Evolutionary conservation across 352 stramenopile species (phyloP).

Genomic region (Phytophthora megakarya): DNA sequence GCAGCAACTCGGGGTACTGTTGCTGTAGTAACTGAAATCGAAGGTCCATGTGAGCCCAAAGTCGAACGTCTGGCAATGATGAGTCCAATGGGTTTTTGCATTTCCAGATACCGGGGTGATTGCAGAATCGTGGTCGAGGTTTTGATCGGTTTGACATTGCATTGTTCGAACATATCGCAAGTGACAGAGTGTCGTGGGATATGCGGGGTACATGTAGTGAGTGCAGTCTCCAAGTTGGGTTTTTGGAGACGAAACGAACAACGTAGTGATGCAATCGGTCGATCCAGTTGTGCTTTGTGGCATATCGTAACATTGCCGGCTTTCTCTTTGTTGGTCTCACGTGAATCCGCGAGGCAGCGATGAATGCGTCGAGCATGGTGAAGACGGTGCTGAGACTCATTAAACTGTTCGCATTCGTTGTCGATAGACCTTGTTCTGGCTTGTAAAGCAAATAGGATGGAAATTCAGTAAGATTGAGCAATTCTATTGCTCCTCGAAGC

Average conservation of each 20-base stretch:
- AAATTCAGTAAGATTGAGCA: constrained; percentile 34
- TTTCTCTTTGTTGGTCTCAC: not conserved
- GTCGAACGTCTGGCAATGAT: constrained; percentile 11
- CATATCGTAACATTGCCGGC: constrained; percentile 24
- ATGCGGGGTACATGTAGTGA: constrained; percentile 21
- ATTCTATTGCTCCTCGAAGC: constrained; percentile 28
- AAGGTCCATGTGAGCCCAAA: constrained; percentile 42
- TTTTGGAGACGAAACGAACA: constrained; percentile 6
- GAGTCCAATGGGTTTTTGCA: constrained; percentile 31
- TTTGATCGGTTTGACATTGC: too few species aligned
- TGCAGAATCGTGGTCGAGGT: constrained; percentile 33
- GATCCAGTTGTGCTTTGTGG: constrained; percentile 40
- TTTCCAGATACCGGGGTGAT: constrained; percentile 33
- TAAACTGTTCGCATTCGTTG: not conserved
- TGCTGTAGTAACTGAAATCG: constrained; percentile 26
- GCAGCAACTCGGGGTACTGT: constrained; percentile 32
- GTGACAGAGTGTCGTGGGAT: not conserved
- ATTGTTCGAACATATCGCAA: not conserved
- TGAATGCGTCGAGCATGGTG: constrained; percentile 42
- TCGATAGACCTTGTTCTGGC: too few species aligned
- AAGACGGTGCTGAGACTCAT: constrained; percentile 38
- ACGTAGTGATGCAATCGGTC: constrained; percentile 43
- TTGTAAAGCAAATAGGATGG: constrained; percentile 36
- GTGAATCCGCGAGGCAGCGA: constrained; percentile 3
- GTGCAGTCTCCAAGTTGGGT: constrained; percentile 24